Percentiles rank a stretch among this genome's conserved stretches.
phyloP scores from a whole-genome alignment of 352 stramenopile genomes.

The Pythium insidiosum region DNA sequence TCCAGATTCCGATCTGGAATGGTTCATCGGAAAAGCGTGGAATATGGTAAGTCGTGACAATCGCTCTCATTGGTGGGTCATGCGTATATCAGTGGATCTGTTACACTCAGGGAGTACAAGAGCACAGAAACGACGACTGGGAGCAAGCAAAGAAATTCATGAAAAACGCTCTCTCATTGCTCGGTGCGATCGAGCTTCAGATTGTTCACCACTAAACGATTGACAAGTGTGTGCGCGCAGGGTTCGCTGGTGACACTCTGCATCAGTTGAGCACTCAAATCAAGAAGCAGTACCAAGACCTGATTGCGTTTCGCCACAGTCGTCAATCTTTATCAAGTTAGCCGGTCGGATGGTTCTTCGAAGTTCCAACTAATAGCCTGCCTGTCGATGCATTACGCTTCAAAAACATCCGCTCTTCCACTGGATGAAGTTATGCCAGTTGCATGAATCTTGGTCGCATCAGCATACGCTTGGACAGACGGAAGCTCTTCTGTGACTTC shows the following conservation, averaged over 20 bases:
- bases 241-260: too few species aligned
- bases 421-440: conserved; percentile 32
- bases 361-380: too few species aligned
- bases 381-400: conserved; percentile 5
- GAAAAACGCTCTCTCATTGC: conserved; percentile 8
- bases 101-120: conserved; percentile 12
- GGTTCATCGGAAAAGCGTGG: conserved; percentile 69
- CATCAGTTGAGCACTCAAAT: too few species aligned
- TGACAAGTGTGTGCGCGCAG: too few species aligned
- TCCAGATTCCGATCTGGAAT: conserved; percentile 46
- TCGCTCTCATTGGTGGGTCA: too few species aligned
- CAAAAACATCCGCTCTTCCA: conserved; percentile 26
- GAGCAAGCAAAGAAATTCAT: conserved; percentile 14
- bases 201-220: too few species aligned
- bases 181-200: too few species aligned
- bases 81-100: background rate
- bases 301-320: too few species aligned
- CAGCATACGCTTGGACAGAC: conserved; percentile 57
- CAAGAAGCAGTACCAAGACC: too few species aligned
- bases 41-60: conserved; percentile 43
- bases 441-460: conserved; percentile 65
- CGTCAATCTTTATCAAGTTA: too few species aligned
- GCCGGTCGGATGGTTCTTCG: too few species aligned
- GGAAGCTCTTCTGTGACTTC: conserved; percentile 68
- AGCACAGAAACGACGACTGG: conserved; percentile 10